Base-by-base conservation (phyloP, 352 stramenopile species). In the Blastocystis sp. region DNA sequence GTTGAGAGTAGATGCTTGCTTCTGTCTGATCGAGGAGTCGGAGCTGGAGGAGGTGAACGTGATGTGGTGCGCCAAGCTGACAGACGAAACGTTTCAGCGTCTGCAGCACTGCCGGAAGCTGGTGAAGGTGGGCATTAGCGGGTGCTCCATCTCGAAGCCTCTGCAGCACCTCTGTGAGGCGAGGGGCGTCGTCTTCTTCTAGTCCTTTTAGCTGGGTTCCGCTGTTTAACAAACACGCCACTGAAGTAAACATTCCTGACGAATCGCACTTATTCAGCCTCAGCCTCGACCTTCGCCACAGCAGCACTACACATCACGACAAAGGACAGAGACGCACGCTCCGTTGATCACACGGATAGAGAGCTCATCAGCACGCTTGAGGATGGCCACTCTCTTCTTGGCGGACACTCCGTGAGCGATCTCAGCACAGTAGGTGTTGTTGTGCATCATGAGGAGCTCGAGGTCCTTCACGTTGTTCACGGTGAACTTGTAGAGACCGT, bases 401-500 rank as follows among this genome's bases (percentile, higher is more conserved):
- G 95, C 95, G 90, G 95, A 98, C 90, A 99, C 97, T 92, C 97
- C 98, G 93, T 98, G 95, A 51, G 96, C 97, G 89, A 99, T 98
- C 91, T 98, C 97, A 63, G 96, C 97, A 88, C 96, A 98, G 94
- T 99, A 99, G 92, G 98, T 99, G 91, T 96, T 95, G 93, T 97
- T 97, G 94, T 96, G 94, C 94, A 97, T 96, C 92, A 97, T 94
- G 62, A 97, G 92, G 92, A 99, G 95, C 93, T 99, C 97, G 12
- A 99, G 93, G 92, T 99, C 97, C 66, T 95, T 93, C 81, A 98
- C 95, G 93, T 99, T 99, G 93, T 97, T 97, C 63, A 99, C 95
- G 91, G 98, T 93, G 92, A 98, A 98, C 93, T 98, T 98, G 90
- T 98, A 96, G 94, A 99, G 99, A 92, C 97, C 97, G 93, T 98